A percentile compares a stretch with the other conserved stretches of the same genome.
phyloP scores from a whole-genome alignment of 208 protist genomes.

The Tritrichomonas musculus region DNA sequence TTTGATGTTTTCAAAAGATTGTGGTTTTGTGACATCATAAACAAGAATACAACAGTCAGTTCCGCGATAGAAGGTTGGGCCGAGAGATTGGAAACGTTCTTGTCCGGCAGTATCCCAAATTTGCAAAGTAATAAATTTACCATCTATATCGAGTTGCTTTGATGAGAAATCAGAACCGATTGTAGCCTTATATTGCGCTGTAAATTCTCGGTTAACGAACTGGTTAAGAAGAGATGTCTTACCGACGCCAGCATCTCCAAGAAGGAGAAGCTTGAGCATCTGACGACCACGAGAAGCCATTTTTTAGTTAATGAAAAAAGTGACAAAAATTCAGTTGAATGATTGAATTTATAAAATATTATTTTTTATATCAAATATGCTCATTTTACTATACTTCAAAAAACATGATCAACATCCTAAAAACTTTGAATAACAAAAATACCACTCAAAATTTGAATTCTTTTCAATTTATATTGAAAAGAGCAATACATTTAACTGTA shows the following conservation, averaged over 20 bases:
- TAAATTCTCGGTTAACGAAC: conserved; percentile 48
- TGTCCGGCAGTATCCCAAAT: conserved; percentile 49
- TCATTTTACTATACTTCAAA: too few species aligned
- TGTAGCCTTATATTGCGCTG: conserved; percentile 48
- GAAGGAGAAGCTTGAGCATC: conserved; percentile 17
- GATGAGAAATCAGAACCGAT: conserved; percentile 61
- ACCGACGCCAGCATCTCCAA: conserved; percentile 49
- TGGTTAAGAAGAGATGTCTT: conserved; percentile 45
- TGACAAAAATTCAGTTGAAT: not conserved
- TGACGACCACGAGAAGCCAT: not conserved
- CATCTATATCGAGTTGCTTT: conserved; percentile 52
- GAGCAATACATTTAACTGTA: too few species aligned
- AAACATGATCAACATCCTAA: too few species aligned
- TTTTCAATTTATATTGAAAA: too few species aligned
- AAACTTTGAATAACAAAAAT: too few species aligned
- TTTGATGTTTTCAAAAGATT: conserved; percentile 49
- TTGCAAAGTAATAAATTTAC: conserved; percentile 36
- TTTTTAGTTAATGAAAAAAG: not conserved
- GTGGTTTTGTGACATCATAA: conserved; percentile 51
- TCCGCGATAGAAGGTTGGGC: conserved; percentile 53
- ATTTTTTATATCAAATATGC: too few species aligned
- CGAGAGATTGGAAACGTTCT: conserved; percentile 54
- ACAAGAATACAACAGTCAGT: conserved; percentile 52
- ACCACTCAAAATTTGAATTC: too few species aligned
- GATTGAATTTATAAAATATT: too few species aligned